Evolutionary conservation across 2,329 filamentous ascomycete genomes (phyloP).

Genomic region (Pseudogymnoascus destructans): DNA sequence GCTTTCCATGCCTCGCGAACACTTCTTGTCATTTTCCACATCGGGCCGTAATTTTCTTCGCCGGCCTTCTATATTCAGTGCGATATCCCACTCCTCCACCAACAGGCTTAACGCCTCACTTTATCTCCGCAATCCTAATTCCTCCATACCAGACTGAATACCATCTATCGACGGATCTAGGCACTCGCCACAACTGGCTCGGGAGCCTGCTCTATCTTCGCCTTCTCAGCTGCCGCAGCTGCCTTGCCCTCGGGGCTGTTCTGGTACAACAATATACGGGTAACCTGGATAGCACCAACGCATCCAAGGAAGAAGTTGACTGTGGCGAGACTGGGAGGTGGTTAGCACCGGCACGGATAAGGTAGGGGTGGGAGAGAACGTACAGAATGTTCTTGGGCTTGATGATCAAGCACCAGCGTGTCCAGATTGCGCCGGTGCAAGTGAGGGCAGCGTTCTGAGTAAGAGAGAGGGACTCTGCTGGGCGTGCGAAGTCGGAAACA

Average conservation of each 20-base stretch:
- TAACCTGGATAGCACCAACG: constrained; percentile 72
- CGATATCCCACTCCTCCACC: neutral
- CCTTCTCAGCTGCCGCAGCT: constrained; percentile 27
- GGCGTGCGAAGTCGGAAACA: constrained; percentile 80
- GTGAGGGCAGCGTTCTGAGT: constrained; percentile 87
- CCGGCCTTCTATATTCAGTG: constrained; percentile 1
- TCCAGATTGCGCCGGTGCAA: constrained; percentile 92
- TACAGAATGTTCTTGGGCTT: constrained; percentile 84
- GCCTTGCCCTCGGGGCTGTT: constrained; percentile 41
- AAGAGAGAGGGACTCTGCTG: constrained; percentile 81
- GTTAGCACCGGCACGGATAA: constrained; percentile 8
- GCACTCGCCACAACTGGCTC: constrained; percentile 6
- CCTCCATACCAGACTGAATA: neutral
- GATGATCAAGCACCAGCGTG: constrained; percentile 96
- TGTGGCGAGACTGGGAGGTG: constrained; percentile 54
- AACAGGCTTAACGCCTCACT: neutral
- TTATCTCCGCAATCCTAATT: neutral
- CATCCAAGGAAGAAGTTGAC: constrained; percentile 97
- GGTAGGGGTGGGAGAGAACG: constrained; percentile 24
- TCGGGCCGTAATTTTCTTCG: neutral
- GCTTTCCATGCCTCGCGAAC: neutral
- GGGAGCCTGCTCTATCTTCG: constrained; percentile 28
- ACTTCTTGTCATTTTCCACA: neutral
- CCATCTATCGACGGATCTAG: neutral
- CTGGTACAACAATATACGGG: constrained; percentile 59